These are phyloP conservation scores for Piromyces sp. DNA, from an alignment of 192 early-diverging fungal genomes.

Conservation along the genomic window DNA sequence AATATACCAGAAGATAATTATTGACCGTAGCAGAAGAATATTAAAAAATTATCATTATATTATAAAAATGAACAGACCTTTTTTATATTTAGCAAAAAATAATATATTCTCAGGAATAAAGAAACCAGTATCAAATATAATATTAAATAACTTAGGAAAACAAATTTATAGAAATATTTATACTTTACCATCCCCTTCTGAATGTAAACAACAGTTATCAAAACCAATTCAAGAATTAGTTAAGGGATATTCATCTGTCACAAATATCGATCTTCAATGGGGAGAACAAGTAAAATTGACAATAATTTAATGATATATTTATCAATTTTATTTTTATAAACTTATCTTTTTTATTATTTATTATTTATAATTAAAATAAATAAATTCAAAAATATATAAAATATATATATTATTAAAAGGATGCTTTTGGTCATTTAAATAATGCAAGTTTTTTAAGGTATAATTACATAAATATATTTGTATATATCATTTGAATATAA, in stretches of 20 bases:
- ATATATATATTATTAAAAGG: constrained; percentile 1
- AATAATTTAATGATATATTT: no score
- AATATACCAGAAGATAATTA: no score
- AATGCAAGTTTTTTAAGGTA: constrained; percentile 23
- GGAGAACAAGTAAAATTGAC: neutral
- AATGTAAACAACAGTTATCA: neutral
- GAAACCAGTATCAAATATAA: neutral
- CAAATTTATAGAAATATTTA: neutral
- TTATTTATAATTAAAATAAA: no score
- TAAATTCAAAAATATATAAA: no score
- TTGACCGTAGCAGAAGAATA: no score
- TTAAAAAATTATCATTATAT: no score
- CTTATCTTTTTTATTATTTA: no score
- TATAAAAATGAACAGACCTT: no score
- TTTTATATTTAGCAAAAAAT: no score
- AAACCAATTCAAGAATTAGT: neutral
- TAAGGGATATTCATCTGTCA: neutral
- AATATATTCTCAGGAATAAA: neutral
- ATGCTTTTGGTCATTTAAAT: constrained; percentile 21
- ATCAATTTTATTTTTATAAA: no score
- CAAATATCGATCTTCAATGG: neutral
- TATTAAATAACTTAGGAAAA: neutral
- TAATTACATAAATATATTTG: no score
- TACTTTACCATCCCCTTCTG: neutral
- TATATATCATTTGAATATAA: no score